These are phyloP conservation scores for Syncephalis plumigaleata DNA, from an alignment of 371 early-diverging fungal genomes.

Conservation along the genomic window DNA sequence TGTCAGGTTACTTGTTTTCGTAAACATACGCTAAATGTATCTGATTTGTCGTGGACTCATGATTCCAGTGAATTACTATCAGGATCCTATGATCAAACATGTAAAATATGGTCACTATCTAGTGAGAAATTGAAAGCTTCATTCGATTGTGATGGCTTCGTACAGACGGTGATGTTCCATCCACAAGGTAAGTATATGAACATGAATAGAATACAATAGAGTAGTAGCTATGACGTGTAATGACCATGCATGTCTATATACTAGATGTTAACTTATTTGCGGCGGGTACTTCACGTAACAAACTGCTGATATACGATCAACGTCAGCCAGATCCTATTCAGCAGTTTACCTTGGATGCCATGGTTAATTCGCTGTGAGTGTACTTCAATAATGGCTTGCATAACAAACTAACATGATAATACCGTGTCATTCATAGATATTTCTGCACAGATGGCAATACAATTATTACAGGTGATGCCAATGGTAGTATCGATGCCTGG, in stretches of 20 bases:
- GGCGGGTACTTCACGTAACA: slow-evolving; percentile 60
- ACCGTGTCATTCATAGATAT: slow-evolving; percentile 20
- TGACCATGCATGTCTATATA: no score
- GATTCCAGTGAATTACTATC: slow-evolving; percentile 58
- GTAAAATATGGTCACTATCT: slow-evolving; percentile 71
- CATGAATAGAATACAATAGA: no score
- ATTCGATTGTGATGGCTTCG: slow-evolving; percentile 63
- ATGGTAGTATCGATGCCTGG: slow-evolving; percentile 68
- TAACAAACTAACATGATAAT: neutral
- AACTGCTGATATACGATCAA: slow-evolving; percentile 48
- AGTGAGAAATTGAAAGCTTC: slow-evolving; percentile 37
- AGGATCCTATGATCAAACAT: slow-evolving; percentile 67
- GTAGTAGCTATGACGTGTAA: no score
- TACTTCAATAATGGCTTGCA: slow-evolving; percentile 1
- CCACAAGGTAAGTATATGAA: slow-evolving; percentile 43
- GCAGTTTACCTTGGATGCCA: slow-evolving; percentile 43
- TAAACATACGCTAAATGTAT: slow-evolving; percentile 61
- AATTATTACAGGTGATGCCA: slow-evolving; percentile 63
- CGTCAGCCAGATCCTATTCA: slow-evolving; percentile 24
- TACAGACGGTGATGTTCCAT: slow-evolving; percentile 68
- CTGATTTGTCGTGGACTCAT: slow-evolving; percentile 62
- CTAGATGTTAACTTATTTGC: slow-evolving; percentile 55
- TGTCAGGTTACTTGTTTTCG: slow-evolving; percentile 32
- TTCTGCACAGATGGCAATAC: slow-evolving; percentile 50
- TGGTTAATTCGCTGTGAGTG: slow-evolving; percentile 63